These are phyloP conservation scores for Carex littledalei DNA, from an alignment of 176 grass and related monocot genomes.

Conservation along the genomic window DNA sequence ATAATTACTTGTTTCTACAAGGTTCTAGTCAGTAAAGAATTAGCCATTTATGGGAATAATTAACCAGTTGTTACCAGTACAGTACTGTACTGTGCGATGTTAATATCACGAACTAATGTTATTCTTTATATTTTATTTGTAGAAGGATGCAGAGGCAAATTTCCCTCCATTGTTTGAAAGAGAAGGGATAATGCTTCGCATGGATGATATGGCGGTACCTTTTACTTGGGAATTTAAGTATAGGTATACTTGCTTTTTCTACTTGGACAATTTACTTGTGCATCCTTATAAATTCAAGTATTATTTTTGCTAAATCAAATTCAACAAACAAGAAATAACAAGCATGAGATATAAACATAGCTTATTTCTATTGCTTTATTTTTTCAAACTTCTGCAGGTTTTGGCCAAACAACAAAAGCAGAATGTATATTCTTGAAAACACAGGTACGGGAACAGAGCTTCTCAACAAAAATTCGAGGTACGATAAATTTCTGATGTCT, in stretches of 20 bases:
- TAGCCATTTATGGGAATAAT: neutral
- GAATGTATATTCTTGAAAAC: slow-evolving; percentile 80
- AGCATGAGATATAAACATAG: neutral
- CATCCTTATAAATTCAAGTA: neutral
- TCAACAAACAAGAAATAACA: neutral
- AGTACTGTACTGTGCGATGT: neutral
- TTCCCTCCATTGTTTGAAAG: slow-evolving; percentile 66
- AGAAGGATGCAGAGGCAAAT: slow-evolving; percentile 76
- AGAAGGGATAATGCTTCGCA: slow-evolving; percentile 53
- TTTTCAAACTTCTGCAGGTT: slow-evolving; percentile 38
- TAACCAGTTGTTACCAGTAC: neutral
- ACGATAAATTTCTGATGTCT: neutral
- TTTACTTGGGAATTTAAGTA: slow-evolving; percentile 84
- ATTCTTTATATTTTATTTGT: slow-evolving; percentile 23
- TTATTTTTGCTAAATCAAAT: neutral
- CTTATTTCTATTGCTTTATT: neutral
- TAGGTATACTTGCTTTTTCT: slow-evolving; percentile 39
- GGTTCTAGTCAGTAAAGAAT: neutral
- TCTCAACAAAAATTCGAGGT: neutral
- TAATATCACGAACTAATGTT: neutral
- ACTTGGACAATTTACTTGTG: neutral
- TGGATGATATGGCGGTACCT: slow-evolving; percentile 62
- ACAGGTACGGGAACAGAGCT: slow-evolving; percentile 30
- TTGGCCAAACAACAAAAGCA: slow-evolving; percentile 93
- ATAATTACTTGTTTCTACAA: neutral